Evolutionary conservation across 2,329 filamentous ascomycete species (phyloP), one percentile per base, ranked within the genome.

Genomic region (Aaosphaeria pasadenensis): DNA sequence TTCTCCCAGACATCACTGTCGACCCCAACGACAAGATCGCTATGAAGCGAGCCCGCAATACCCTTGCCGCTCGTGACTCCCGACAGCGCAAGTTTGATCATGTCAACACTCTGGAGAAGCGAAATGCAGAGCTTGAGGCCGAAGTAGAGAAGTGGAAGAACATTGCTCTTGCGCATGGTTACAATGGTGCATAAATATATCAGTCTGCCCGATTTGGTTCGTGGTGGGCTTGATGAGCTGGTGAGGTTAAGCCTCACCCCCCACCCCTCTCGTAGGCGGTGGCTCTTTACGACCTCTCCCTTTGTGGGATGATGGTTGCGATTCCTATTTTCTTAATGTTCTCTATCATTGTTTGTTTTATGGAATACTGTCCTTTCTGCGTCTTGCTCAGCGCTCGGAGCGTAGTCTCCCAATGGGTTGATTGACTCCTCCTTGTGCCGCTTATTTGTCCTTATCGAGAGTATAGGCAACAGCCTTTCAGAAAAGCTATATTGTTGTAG

Each of bases 1-100:
- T 87, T 53, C 77, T 95, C 47, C 86, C 88, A 53, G 85, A 86
- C 5, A 91, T 96, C 67, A 75, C 87, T 51, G 82, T 91, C 35
- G 89, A 96, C 58, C 82, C 85, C 1, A 74, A 60, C 39, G 91
- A 96, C 63, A 82, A 81, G 7, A 70, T 87, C n/a, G 90, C 89
- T 17, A 82, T 91, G 79, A 96, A 96, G 84, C 88, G 92, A 69
- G 91, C 91, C 44, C 87, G 91, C 58, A 97, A 96, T 71, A 95
- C 91, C 6, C 82, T 95, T 69, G 92, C 92, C 13, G 92, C 92
- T 61, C 90, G 92, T 57, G 96, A 96, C 75, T 96, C 91, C 50
- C 86, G 92, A 45, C 86, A 90, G 64, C 86, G 90, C 57, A 96
- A 96, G 77, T 84, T 89, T 48, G 80, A 87, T 67, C 82, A 86